phyloP scores from a whole-genome alignment of 805 yeast genomes.

The Brettanomyces nanus region DNA sequence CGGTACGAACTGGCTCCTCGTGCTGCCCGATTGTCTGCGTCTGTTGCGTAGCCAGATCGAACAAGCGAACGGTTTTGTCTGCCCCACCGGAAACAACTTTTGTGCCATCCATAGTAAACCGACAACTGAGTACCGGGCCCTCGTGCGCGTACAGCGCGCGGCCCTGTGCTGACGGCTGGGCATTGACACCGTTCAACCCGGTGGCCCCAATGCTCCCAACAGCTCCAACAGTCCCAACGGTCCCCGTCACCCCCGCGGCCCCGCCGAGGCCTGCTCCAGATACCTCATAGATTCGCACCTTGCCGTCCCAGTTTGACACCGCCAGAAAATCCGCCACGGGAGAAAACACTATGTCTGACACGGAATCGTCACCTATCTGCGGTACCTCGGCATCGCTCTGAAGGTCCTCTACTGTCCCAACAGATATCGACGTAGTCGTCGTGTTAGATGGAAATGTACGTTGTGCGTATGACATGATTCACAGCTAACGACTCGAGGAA shows the following conservation, averaged over 20 bases:
- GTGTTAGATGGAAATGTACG: no score
- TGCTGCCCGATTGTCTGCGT: conserved; percentile 79
- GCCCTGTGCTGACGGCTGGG: conserved; percentile 71
- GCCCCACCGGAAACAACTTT: conserved; percentile 85
- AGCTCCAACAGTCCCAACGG: neutral
- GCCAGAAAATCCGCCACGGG: conserved; percentile 77
- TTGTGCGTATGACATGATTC: no score
- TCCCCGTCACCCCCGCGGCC: neutral
- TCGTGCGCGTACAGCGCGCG: conserved; percentile 85
- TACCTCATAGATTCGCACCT: conserved; percentile 87
- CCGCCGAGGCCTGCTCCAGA: conserved; percentile 21
- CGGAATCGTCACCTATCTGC: conserved; percentile 88
- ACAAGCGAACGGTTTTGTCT: conserved; percentile 79
- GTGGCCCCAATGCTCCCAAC: neutral
- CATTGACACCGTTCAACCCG: neutral
- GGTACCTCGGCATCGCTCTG: conserved; percentile 62
- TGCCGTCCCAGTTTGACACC: conserved; percentile 90
- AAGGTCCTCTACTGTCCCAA: conserved; percentile 48
- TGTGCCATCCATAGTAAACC: conserved; percentile 84
- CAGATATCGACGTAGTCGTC: conserved; percentile 24
- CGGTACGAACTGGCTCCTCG: conserved; percentile 67
- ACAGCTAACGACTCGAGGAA: no score
- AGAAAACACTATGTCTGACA: conserved; percentile 77
- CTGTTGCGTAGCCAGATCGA: conserved; percentile 78
- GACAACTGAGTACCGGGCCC: conserved; percentile 74